Evolutionary conservation across 2,329 filamentous ascomycete genomes (phyloP).

Genomic region (Penicillium freii): DNA sequence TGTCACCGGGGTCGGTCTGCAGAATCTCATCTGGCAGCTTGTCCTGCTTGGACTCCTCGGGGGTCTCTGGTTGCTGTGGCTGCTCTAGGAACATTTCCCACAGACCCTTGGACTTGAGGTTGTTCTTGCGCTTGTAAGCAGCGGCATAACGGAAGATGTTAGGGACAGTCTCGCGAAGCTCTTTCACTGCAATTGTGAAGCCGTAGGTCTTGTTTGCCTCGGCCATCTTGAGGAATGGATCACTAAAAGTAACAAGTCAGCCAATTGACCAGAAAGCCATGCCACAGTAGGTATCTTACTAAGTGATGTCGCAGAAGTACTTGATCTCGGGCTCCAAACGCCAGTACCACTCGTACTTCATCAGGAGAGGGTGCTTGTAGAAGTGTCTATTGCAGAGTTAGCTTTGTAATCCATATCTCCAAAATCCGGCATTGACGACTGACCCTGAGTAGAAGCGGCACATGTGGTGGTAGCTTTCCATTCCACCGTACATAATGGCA

Average conservation of each 20-base stretch:
- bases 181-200: conserved; percentile 98
- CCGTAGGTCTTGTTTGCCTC: conserved; percentile 95
- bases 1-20: conserved; percentile 68
- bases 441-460: conserved; percentile 98
- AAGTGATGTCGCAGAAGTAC: conserved; percentile 99
- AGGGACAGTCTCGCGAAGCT: conserved; percentile 93
- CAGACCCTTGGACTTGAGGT: conserved; percentile 82
- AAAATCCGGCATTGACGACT: conserved; percentile 31
- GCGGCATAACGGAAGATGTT: conserved; percentile 99
- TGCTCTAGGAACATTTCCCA: conserved; percentile 98
- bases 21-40: conserved; percentile 79
- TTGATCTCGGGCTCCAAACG: conserved; percentile 98
- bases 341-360: conserved; percentile 99
- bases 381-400: conserved; percentile 65
- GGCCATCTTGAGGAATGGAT: conserved; percentile 95
- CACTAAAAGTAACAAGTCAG: conserved; percentile 51
- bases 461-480: conserved; percentile 99
- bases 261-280: neutral
- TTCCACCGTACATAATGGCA: conserved; percentile 98
- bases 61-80: conserved; percentile 48
- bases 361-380: conserved; percentile 90
- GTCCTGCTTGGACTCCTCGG: conserved; percentile 64
- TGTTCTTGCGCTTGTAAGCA: conserved; percentile 91
- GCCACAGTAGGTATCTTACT: conserved; percentile 57
- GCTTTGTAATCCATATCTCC: neutral